Evolutionary conservation across 805 yeast species (phyloP).

Genomic region (Candida insectorum): DNA sequence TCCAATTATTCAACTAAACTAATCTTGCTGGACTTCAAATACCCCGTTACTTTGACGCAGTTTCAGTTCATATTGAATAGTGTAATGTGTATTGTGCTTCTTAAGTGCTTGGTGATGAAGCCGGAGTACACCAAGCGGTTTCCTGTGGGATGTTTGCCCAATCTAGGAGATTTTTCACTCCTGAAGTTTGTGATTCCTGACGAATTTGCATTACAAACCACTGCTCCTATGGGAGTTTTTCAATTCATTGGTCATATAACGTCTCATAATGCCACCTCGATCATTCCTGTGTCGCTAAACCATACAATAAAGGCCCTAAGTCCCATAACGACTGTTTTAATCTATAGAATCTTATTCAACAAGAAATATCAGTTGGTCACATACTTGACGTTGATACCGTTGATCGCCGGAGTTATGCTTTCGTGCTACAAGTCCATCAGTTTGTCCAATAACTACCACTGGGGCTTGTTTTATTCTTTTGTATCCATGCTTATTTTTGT

Average conservation of each 20-base stretch:
- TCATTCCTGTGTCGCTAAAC: slow-evolving; percentile 91
- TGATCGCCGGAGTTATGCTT: slow-evolving; percentile 81
- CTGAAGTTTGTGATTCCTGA: slow-evolving; percentile 53
- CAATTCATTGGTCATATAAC: slow-evolving; percentile 91
- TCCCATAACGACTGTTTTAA: slow-evolving; percentile 82
- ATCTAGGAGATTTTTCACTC: slow-evolving; percentile 20
- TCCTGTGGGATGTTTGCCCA: slow-evolving; percentile 52
- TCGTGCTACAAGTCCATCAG: slow-evolving; percentile 54
- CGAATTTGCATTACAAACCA: slow-evolving; percentile 50
- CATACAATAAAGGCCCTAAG: slow-evolving; percentile 92
- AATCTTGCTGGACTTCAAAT: slow-evolving; percentile 64
- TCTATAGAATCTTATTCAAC: slow-evolving; percentile 62
- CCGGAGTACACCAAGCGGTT: slow-evolving; percentile 13
- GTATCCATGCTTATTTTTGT: slow-evolving; percentile 67
- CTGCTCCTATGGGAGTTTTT: slow-evolving; percentile 92
- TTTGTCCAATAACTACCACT: slow-evolving; percentile 13
- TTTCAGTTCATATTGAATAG: slow-evolving; percentile 79
- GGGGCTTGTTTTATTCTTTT: slow-evolving; percentile 50
- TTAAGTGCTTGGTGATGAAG: slow-evolving; percentile 18
- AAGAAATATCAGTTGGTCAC: slow-evolving; percentile 60
- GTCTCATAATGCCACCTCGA: slow-evolving; percentile 85
- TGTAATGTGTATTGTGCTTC: slow-evolving; percentile 39
- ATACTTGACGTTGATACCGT: slow-evolving; percentile 74
- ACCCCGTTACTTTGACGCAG: slow-evolving; percentile 88
- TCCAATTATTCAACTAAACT: slow-evolving; percentile 80